Evolutionary conservation across 208 protist species (phyloP).

Genomic region (Blastocrithidia nonstop): DNA sequence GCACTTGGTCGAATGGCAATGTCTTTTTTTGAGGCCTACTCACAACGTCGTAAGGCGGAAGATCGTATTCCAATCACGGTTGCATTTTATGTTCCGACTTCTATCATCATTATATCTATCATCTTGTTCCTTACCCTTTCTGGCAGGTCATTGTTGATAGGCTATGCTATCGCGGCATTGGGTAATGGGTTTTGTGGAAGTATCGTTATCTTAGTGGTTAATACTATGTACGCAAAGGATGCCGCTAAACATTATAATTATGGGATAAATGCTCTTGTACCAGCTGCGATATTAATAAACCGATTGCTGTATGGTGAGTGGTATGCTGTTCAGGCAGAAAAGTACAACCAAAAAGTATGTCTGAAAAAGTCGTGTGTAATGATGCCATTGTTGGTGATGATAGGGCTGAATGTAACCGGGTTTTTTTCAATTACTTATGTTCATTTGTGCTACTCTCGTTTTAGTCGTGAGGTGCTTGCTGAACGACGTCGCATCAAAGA

Average conservation of each 20-base stretch:
- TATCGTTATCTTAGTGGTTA: constrained; percentile 24
- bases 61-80: constrained; percentile 49
- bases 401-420: constrained; percentile 18
- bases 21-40: constrained; percentile 30
- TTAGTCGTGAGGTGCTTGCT: constrained; percentile 12
- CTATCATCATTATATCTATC: constrained; percentile 23
- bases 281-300: constrained; percentile 35
- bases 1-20: constrained; percentile 38
- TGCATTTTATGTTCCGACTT: constrained; percentile 35
- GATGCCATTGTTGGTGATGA: constrained; percentile 30
- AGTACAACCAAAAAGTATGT: constrained; percentile 17
- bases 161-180: constrained; percentile 22
- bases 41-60: constrained; percentile 24
- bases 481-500: constrained; percentile 22
- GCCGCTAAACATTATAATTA: constrained; percentile 64
- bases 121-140: constrained; percentile 29
- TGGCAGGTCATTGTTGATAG: constrained; percentile 12
- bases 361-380: constrained; percentile 16
- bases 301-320: constrained; percentile 56
- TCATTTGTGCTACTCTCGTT: constrained; percentile 21
- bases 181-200: constrained; percentile 52
- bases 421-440: constrained; percentile 17
- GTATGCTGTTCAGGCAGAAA: constrained; percentile 26
- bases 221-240: constrained; percentile 56
- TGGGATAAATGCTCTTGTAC: constrained; percentile 12